Evolutionary conservation across 441 rosid genomes (phyloP).

Genomic region (Codiaeum variegatum): DNA sequence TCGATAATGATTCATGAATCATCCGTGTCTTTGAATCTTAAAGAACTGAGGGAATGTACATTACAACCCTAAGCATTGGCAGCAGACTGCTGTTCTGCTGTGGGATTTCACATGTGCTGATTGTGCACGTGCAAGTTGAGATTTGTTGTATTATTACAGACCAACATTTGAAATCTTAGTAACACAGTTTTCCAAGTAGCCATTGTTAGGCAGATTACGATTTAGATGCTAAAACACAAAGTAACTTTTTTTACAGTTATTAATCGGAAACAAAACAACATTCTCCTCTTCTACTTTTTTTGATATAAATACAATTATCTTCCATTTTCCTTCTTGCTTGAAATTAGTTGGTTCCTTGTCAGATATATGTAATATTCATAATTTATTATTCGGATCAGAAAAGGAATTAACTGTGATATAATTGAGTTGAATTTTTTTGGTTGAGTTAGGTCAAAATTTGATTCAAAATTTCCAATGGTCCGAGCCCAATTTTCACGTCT

Average conservation of each 20-base stretch:
- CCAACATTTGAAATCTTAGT: not conserved
- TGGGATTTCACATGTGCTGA: not conserved
- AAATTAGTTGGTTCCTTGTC: not conserved
- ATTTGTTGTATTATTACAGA: not conserved
- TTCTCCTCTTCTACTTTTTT: not conserved
- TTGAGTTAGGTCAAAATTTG: too few species aligned
- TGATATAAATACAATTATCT: not conserved
- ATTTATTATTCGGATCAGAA: too few species aligned
- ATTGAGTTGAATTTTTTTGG: too few species aligned
- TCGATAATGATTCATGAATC: conserved; percentile 14
- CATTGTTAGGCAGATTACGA: not conserved
- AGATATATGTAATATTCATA: too few species aligned
- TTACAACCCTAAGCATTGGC: conserved; percentile 1
- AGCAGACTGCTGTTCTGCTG: not conserved
- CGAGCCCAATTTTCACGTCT: too few species aligned
- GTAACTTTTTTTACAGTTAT: not conserved
- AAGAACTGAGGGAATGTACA: conserved; percentile 10
- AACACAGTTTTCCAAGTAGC: not conserved
- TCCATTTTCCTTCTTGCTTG: not conserved
- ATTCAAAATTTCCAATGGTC: too few species aligned
- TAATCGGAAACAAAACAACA: conserved; percentile 1
- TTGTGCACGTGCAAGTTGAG: not conserved
- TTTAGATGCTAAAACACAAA: not conserved
- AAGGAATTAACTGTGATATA: too few species aligned
- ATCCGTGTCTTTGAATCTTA: conserved; percentile 4